Base-by-base conservation (phyloP, 129 eudicot genomes). In the Rutidosis leptorrhynchoides region DNA sequence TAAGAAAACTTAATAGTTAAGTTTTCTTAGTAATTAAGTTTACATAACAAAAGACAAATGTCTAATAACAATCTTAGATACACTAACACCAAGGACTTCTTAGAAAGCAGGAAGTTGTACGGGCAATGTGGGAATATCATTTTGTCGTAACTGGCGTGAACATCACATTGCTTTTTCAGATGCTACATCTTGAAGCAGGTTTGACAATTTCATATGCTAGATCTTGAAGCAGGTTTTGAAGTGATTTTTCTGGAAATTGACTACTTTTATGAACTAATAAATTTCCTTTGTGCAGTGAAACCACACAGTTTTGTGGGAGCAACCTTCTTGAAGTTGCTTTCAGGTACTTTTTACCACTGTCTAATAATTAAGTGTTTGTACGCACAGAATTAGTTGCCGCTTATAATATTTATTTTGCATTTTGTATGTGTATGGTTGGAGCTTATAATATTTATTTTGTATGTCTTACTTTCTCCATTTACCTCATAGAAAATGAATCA, bases 141-240 rank as follows among this genome's bases (percentile, higher is more conserved):
- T 94, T 94, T 84, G 99, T 96, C 59, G 99, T 94, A 51, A 96
- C 99, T 65, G 99, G 99, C 61, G 95, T 94, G 68, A 94, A 94
- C 79, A 89, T 94, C 73, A 94, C 99, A 51, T 94, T 94, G 99
- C 92, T 94, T 65, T 84, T 94, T 77, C 99, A 94, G 83, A 94
- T 94, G 96, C 82, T 94, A 67, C 96, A 94, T 65, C 84, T 94
- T 53, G 96, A 94, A 84, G 83, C 96, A 80, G 88, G 99, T 94
- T 33, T 0, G 28, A n/a, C 40, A 19, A 28, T 35, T 57, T 19
- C 23, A 49, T 6, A 20, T 49, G 21, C 17, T 17, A 33, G 29
- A 67, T 30, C 14, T n/a, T n/a, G 14, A 58, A 6, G 7, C 4
- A 2, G 19, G 45, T 57, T 58, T n/a, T 33, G 8, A 17, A 25